phyloP scores from a whole-genome alignment of 2,329 filamentous ascomycete genomes.

The Chalara sp. region DNA sequence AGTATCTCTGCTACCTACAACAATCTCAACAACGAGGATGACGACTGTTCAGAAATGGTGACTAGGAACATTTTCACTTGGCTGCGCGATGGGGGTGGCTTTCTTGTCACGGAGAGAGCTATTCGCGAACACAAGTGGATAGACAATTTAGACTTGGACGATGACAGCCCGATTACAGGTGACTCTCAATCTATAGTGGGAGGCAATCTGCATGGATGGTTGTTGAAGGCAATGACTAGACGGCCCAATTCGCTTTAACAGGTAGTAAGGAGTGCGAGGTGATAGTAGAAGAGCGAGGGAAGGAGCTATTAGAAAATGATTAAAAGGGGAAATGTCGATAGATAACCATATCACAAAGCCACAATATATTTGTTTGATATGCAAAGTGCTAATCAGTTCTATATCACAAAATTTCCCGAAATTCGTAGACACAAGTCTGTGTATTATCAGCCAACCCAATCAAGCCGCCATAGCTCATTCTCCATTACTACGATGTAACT shows the following conservation, averaged over 20 bases:
- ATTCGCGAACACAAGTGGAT: slow-evolving; percentile 27
- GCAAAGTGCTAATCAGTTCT: too few species aligned
- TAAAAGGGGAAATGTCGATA: too few species aligned
- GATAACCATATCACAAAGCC: too few species aligned
- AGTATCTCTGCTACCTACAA: slow-evolving; percentile 12
- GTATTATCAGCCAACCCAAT: too few species aligned
- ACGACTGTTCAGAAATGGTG: slow-evolving; percentile 20
- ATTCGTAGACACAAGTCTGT: too few species aligned
- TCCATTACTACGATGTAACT: too few species aligned
- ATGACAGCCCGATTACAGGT: slow-evolving; percentile 9
- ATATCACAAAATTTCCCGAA: too few species aligned
- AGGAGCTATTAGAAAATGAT: too few species aligned
- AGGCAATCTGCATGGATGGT: slow-evolving; percentile 15
- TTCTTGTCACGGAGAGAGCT: slow-evolving; percentile 23
- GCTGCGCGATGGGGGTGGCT: slow-evolving; percentile 23
- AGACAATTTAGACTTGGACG: slow-evolving; percentile 17
- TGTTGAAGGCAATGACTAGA: slow-evolving; percentile 12
- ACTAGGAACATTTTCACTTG: slow-evolving; percentile 26
- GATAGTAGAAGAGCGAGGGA: too few species aligned
- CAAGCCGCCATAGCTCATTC: too few species aligned
- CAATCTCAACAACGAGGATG: slow-evolving; percentile 15
- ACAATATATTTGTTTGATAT: too few species aligned
- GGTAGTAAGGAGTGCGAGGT: background rate
- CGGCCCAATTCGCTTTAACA: slow-evolving; percentile 13
- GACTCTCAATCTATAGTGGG: slow-evolving; percentile 11